Percentiles rank a stretch among this genome's conserved stretches.
Conservation (phyloP, 2,329 filamentous ascomycete genomes). For the Corynespora cassiicola region DNA sequence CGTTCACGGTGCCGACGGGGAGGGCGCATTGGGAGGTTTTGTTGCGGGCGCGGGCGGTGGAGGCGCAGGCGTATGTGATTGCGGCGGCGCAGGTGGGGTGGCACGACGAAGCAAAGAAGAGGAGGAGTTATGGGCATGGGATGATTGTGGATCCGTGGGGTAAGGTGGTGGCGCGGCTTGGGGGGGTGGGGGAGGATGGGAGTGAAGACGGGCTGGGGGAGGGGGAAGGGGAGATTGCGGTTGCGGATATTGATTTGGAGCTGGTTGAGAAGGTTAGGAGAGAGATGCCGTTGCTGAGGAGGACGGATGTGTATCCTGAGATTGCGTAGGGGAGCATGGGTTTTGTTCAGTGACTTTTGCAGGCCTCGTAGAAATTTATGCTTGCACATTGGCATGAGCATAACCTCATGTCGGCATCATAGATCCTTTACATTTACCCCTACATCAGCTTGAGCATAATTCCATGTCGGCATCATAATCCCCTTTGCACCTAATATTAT, state of each 20-base stretch:
- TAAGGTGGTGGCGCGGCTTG: constrained; percentile 70
- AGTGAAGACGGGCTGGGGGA: constrained; percentile 41
- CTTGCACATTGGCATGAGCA: too few relatives aligned
- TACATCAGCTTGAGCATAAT: too few relatives aligned
- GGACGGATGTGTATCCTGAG: constrained; percentile 54
- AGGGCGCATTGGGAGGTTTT: constrained; percentile 85
- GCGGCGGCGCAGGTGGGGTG: constrained; percentile 80
- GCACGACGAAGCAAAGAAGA: constrained; percentile 70
- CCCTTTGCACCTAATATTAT: too few relatives aligned
- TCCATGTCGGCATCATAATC: too few relatives aligned
- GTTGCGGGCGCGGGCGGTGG: constrained; percentile 81
- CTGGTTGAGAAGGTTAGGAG: constrained; percentile 59
- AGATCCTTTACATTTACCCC: constrained; percentile 3
- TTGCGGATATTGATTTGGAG: constrained; percentile 62
- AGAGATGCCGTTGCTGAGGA: constrained; percentile 64
- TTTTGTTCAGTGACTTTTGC: too few relatives aligned
- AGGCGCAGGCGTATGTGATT: constrained; percentile 86
- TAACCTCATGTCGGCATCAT: background rate
- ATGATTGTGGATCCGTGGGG: constrained; percentile 91
- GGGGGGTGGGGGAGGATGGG: constrained; percentile 56
- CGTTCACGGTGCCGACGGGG: constrained; percentile 88
- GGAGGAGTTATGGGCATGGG: constrained; percentile 84
- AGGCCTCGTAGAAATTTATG: too few relatives aligned
- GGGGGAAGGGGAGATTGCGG: constrained; percentile 47
- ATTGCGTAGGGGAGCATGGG: constrained; percentile 19